Conservation (phyloP, 345 rosid species). For the Excoecaria agallocha region DNA sequence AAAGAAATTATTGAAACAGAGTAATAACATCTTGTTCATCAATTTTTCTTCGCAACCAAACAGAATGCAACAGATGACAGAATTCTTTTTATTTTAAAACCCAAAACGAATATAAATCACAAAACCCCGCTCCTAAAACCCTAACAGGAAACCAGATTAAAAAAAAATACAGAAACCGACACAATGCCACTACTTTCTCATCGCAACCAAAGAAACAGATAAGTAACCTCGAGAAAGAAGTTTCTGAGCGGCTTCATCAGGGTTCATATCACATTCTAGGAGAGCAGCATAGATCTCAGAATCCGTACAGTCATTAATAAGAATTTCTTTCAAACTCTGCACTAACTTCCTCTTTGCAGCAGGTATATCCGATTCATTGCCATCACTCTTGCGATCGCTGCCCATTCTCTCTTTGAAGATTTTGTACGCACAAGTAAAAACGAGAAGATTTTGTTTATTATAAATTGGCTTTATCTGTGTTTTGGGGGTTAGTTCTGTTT, state of each 20-base stretch:
- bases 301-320: constrained; percentile 34
- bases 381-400: neutral
- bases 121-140: no score
- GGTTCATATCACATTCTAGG: constrained; percentile 49
- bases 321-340: constrained; percentile 44
- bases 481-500: no score
- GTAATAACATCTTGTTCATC: no score
- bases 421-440: no score
- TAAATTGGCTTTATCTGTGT: no score
- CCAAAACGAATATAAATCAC: no score
- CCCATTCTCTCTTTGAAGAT: neutral
- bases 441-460: no score
- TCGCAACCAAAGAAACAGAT: neutral
- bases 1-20: no score
- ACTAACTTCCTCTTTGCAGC: constrained; percentile 30
- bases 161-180: neutral
- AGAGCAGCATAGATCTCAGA: constrained; percentile 49
- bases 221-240: constrained; percentile 57
- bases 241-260: constrained; percentile 44
- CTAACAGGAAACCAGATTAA: neutral
- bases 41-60: no score
- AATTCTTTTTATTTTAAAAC: no score
- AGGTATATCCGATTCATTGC: constrained; percentile 24
- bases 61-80: no score
- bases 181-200: neutral